Base-by-base conservation (phyloP, 2,329 filamentous ascomycete genomes). In the Cladosporium sp. region DNA sequence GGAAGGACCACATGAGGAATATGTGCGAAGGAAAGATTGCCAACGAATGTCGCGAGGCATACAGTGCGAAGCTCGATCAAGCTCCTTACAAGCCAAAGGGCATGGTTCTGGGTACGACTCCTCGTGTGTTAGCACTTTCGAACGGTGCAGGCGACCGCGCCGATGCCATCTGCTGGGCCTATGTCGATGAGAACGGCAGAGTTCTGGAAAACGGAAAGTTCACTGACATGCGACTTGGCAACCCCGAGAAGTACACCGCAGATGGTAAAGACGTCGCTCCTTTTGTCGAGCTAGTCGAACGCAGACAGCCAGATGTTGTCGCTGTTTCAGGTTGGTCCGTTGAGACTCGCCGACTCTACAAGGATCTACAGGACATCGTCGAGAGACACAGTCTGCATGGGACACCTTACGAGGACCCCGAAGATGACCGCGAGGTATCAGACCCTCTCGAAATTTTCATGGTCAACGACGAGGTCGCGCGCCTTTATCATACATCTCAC, bases 401-500 rank as follows among this genome's bases (percentile, higher is more conserved):
- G 3, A 84, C 89, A 13, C 84, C 90, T n/a, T 96, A 89, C 67
- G 86, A 91, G 52, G 90, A 96, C 1, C 89, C 93, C n/a, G 74
- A 75, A 10, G 84, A 84, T 25, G 85, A 85, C 57, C 87, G 91
- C 60, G 88, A 89, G 62, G 82, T 86, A 58, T 89, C 81, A 58
- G 91, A 96, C 68, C 84, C 85, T 10, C 79, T 99, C 28, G 93
- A 97, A 59, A 88, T 97, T 9, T 80, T 97, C 28, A 85, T 96
- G 56, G 89, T 97, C 61, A 97, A 97, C 66, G 94, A 99, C 66
- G 94, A 99, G 75, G 91, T 97, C 50, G 94, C 94, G n/a, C 86
- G 94, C 44, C 82, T 97, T 3, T 99, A 97, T 77, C 92, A 97
- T 74, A 90, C 91, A 66, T 97, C 91, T 70, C 83, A 87, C 13